phyloP scores from a whole-genome alignment of 2,329 filamentous ascomycete genomes.

The Coniella vitis region DNA sequence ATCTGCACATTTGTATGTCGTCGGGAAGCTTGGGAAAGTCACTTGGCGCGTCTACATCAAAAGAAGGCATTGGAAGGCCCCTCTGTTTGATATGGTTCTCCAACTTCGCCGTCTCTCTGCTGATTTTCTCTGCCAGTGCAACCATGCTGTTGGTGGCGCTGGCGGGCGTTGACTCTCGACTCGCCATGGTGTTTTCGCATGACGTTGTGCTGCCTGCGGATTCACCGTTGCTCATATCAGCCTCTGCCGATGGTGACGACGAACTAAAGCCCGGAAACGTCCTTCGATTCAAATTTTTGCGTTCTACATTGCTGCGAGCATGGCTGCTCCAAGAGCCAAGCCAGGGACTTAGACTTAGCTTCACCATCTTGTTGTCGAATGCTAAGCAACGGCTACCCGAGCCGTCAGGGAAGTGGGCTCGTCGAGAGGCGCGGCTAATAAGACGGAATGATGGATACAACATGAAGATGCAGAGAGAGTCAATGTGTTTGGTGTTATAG shows the following conservation, averaged over 20 bases:
- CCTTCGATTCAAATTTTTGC: conserved; percentile 28
- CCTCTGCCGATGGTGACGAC: conserved; percentile 16
- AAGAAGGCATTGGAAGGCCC: conserved; percentile 34
- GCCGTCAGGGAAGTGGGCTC: no score
- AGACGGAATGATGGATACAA: no score
- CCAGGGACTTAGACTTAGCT: conserved; percentile 29
- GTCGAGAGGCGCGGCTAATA: no score
- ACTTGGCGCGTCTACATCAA: conserved; percentile 35
- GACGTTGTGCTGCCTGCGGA: background rate
- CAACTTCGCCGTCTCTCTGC: conserved; percentile 41
- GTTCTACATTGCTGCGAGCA: conserved; percentile 19
- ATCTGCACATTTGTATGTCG: conserved; percentile 37
- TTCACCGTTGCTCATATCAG: conserved; percentile 15
- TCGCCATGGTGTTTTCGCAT: background rate
- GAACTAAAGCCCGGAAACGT: conserved; percentile 26
- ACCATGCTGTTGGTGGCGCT: conserved; percentile 31
- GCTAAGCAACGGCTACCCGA: no score
- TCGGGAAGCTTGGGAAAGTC: conserved; percentile 42
- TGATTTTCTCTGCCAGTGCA: conserved; percentile 40
- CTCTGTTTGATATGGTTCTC: conserved; percentile 40
- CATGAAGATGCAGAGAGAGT: no score
- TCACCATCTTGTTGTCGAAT: conserved; percentile 24
- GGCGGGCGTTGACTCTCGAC: background rate
- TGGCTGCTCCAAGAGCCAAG: conserved; percentile 20
- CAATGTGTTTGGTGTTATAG: no score